Conservation (phyloP, 768 basidiomycete genomes). For the Tricholoma hemisulphureum region DNA sequence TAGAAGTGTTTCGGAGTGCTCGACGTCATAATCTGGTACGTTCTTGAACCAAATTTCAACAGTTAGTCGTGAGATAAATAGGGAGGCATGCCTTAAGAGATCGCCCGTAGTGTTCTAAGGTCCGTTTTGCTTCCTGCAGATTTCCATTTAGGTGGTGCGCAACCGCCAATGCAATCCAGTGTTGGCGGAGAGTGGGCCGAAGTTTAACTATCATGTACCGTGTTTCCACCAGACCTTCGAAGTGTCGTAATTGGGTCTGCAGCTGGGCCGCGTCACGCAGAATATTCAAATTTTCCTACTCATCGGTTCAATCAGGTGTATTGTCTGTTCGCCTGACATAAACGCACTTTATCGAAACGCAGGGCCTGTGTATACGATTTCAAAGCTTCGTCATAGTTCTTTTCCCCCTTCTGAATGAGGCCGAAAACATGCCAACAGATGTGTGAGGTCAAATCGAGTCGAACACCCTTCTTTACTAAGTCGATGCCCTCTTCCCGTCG, state of each 20-base stretch:
- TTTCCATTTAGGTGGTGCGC: conserved; percentile 86
- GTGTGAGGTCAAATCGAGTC: conserved; percentile 80
- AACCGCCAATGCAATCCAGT: conserved; percentile 89
- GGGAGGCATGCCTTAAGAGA: conserved; percentile 63
- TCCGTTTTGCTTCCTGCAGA: conserved; percentile 61
- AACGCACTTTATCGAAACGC: conserved; percentile 79
- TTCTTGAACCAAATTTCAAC: conserved; percentile 44
- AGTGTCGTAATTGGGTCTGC: conserved; percentile 83
- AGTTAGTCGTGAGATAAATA: neutral
- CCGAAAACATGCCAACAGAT: conserved; percentile 99
- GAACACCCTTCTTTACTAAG: conserved; percentile 80
- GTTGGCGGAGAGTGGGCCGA: conserved; percentile 78
- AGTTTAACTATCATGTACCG: conserved; percentile 76
- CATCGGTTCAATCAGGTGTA: conserved; percentile 6
- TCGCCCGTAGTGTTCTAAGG: conserved; percentile 69
- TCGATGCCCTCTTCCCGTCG: conserved; percentile 79
- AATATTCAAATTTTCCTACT: conserved; percentile 91
- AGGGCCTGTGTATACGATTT: conserved; percentile 91
- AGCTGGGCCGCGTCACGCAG: conserved; percentile 87
- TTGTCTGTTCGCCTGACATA: neutral
- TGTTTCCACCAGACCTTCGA: conserved; percentile 75
- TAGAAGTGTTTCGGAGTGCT: conserved; percentile 79
- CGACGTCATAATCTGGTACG: conserved; percentile 73
- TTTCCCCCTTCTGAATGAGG: conserved; percentile 90
- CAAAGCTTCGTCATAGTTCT: conserved; percentile 91